Evolutionary conservation across 2,329 filamentous ascomycete species (phyloP), one percentile per base, ranked within the genome.

Genomic region (Sporothrix curviconia): DNA sequence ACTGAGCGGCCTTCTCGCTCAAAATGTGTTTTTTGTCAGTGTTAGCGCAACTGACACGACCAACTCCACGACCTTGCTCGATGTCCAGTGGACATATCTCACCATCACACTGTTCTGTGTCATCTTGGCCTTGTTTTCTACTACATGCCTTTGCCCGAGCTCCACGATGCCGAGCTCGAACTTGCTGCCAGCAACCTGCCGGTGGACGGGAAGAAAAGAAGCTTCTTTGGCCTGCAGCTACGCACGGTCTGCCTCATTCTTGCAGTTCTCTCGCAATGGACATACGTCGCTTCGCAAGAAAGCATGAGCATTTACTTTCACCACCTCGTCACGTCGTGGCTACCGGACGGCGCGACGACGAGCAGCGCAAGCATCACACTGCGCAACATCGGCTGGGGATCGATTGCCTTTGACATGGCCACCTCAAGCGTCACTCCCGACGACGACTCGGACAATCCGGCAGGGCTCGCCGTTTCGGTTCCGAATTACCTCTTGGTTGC

Each of bases 21-120:
- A 88, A 40, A 85, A 83, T 59, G 85, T 87, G 17, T 89, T 92
- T 67, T 92, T 92, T 71, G 78, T 76, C 28, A 74, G 78, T 12
- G 78, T 88, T 8, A 74, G 78, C 34, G 66, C 64, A 19, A 59
- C 66, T 15, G 62, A 62, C 11, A 58, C 60, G 19, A 64, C 52
- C 14, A 68, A 62, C n/a, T 66, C 76, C 2, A 70, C 76, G 30
- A 80, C 80, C 1, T 77, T 94, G 3, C 79, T 88, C 61, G 84
- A 87, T 60, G 87, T 92, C 1, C 90, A 94, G 70, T 95, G 87
- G 86, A 88, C 89, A 0, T 94, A 94, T 64, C 79, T 94, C n/a
- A 86, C 85, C 56, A 86, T 92, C 60, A 89, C 88, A 0, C 76
- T 87, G 24, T 85, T 91, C 57, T 89, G 87, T 58, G 87, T 86